A percentile compares a stretch with the other conserved stretches of the same genome.
These are phyloP conservation scores for Saccharomycopsis amapae DNA, from an alignment of 805 yeast species.

Conservation along the genomic window DNA sequence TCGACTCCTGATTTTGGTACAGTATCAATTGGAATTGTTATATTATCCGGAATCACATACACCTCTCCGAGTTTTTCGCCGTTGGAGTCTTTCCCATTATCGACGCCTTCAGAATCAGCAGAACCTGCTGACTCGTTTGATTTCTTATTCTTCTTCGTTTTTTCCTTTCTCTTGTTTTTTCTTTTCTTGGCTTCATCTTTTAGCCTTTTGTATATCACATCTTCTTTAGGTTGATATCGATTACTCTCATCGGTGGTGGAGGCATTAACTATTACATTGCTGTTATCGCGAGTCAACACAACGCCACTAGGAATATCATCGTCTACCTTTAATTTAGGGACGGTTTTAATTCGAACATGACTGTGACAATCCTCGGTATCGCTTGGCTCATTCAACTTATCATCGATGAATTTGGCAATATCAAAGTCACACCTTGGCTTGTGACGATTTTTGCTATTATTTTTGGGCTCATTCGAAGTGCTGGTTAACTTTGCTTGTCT, in stretches of 20 bases:
- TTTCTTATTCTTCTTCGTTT: not conserved
- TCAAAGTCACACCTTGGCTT: not conserved
- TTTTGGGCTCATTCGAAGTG: not conserved
- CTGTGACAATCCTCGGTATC: not conserved
- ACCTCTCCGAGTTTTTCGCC: not conserved
- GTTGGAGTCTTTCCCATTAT: not conserved
- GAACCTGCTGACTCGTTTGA: not conserved
- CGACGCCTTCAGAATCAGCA: not conserved
- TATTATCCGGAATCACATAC: too few relatives aligned
- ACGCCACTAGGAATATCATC: too few relatives aligned
- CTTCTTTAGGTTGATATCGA: not conserved
- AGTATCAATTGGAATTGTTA: too few relatives aligned
- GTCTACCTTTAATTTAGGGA: too few relatives aligned
- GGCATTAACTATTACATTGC: too few relatives aligned
- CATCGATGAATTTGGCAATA: conserved; percentile 2
- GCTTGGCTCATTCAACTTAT: not conserved
- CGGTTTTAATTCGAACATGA: not conserved
- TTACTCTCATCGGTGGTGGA: too few relatives aligned
- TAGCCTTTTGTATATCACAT: not conserved
- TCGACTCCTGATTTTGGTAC: too few relatives aligned
- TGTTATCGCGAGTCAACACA: too few relatives aligned
- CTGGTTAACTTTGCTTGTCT: not conserved
- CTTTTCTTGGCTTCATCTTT: not conserved
- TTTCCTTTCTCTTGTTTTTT: not conserved
- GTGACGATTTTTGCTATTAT: not conserved